These are phyloP conservation scores for Carallia brachiata DNA, from an alignment of 345 rosid genomes.

Conservation along the genomic window DNA sequence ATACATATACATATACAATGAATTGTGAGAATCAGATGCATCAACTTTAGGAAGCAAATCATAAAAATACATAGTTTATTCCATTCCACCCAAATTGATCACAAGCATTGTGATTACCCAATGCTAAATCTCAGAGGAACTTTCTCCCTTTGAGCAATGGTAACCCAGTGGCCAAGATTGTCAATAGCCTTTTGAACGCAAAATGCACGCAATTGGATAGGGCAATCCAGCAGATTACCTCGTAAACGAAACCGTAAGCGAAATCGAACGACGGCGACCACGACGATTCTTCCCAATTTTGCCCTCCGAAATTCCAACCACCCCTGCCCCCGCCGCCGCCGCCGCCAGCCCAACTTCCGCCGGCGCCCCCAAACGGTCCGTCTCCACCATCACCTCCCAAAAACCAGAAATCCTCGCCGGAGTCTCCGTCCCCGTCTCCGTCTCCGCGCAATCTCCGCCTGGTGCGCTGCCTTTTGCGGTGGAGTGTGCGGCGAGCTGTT, in stretches of 20 bases:
- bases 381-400: constrained; percentile 41
- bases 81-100: neutral
- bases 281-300: constrained; percentile 60
- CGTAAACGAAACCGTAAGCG: constrained; percentile 76
- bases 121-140: constrained; percentile 33
- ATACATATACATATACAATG: constrained; percentile 17
- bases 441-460: constrained; percentile 43
- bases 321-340: constrained; percentile 62
- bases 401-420: constrained; percentile 41
- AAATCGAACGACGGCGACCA: constrained; percentile 53
- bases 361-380: constrained; percentile 49
- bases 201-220: constrained; percentile 83
- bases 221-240: constrained; percentile 92
- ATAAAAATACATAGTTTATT: neutral
- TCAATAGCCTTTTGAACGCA: constrained; percentile 68
- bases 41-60: no score
- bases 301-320: constrained; percentile 52
- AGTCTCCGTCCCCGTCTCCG: constrained; percentile 50
- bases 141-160: constrained; percentile 57
- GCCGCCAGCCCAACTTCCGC: constrained; percentile 30
- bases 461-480: constrained; percentile 54
- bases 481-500: constrained; percentile 45
- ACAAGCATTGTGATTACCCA: neutral
- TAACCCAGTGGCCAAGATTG: constrained; percentile 35
- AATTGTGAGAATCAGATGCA: neutral